A percentile compares a stretch with the other conserved stretches of the same genome.
Conservation (phyloP, 352 stramenopile species). For the Phytophthora quininea region DNA sequence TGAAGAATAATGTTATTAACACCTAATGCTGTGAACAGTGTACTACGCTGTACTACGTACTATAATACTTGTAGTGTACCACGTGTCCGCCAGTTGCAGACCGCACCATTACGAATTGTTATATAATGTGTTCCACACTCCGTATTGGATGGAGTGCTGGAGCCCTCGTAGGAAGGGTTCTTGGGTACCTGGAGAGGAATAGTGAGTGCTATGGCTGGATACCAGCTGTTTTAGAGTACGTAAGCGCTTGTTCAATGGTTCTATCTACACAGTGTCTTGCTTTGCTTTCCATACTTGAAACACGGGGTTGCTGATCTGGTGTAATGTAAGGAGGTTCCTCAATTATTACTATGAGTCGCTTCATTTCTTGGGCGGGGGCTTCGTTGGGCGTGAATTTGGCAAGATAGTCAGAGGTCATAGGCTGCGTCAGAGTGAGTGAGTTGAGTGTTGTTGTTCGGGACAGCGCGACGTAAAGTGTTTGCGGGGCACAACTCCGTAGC, state of each 20-base stretch:
- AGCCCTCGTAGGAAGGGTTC: too few species aligned
- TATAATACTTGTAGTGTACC: too few species aligned
- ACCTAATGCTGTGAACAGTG: background rate
- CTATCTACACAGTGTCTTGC: conserved; percentile 4
- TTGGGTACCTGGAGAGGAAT: too few species aligned
- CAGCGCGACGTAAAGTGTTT: conserved; percentile 1
- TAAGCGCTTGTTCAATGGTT: too few species aligned
- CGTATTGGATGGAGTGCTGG: too few species aligned
- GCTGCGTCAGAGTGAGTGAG: background rate
- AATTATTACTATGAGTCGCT: background rate
- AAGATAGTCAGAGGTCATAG: background rate
- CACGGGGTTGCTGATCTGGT: background rate
- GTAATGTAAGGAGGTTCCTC: background rate
- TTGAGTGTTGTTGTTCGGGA: background rate
- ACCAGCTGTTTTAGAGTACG: too few species aligned
- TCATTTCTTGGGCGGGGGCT: background rate
- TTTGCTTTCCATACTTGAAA: background rate
- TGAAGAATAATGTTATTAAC: background rate
- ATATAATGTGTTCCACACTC: too few species aligned
- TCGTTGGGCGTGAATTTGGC: background rate
- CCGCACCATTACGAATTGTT: too few species aligned
- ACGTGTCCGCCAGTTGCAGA: too few species aligned
- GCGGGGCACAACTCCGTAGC: background rate
- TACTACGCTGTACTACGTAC: background rate
- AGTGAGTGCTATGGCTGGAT: too few species aligned